These are phyloP conservation scores for Beauveria scarabaeidicola DNA, from an alignment of 2,329 filamentous ascomycete genomes.

Conservation along the genomic window DNA sequence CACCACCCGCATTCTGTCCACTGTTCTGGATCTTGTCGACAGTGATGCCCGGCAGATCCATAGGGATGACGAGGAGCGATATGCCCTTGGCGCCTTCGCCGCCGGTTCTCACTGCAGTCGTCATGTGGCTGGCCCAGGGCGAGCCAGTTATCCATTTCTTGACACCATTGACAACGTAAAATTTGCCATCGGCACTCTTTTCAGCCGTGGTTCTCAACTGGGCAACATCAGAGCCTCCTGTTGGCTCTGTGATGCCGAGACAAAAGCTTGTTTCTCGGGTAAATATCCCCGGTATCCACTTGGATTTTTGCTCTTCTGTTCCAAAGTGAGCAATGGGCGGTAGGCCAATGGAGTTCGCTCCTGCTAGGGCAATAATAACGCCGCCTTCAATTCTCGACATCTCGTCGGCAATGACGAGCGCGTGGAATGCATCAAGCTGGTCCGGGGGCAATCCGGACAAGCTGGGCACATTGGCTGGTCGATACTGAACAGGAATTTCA, in stretches of 20 bases:
- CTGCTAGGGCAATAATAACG: slow-evolving; percentile 48
- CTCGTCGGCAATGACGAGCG: slow-evolving; percentile 48
- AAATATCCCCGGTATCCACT: slow-evolving; percentile 52
- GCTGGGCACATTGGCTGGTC: slow-evolving; percentile 30
- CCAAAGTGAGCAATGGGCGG: slow-evolving; percentile 58
- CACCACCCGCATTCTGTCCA: slow-evolving; percentile 57
- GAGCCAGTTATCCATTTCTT: slow-evolving; percentile 64
- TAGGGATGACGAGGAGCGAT: slow-evolving; percentile 49
- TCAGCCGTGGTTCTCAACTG: slow-evolving; percentile 52
- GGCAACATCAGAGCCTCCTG: slow-evolving; percentile 55
- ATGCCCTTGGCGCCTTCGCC: slow-evolving; percentile 44
- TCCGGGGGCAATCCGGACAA: slow-evolving; percentile 34
- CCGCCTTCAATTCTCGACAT: slow-evolving; percentile 45
- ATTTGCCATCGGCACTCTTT: slow-evolving; percentile 31
- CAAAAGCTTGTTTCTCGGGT: slow-evolving; percentile 52
- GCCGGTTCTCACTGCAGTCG: slow-evolving; percentile 53
- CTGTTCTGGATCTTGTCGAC: slow-evolving; percentile 52
- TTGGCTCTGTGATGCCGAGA: slow-evolving; percentile 56
- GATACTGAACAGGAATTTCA: slow-evolving; percentile 29
- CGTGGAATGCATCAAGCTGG: slow-evolving; percentile 49
- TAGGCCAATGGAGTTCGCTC: slow-evolving; percentile 53
- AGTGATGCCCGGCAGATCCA: slow-evolving; percentile 39
- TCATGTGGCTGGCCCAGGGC: slow-evolving; percentile 52
- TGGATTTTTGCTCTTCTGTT: slow-evolving; percentile 44
- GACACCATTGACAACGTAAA: slow-evolving; percentile 55